Evolutionary conservation across 2,329 filamentous ascomycete species (phyloP).

Genomic region (Microsporum ferrugineum): DNA sequence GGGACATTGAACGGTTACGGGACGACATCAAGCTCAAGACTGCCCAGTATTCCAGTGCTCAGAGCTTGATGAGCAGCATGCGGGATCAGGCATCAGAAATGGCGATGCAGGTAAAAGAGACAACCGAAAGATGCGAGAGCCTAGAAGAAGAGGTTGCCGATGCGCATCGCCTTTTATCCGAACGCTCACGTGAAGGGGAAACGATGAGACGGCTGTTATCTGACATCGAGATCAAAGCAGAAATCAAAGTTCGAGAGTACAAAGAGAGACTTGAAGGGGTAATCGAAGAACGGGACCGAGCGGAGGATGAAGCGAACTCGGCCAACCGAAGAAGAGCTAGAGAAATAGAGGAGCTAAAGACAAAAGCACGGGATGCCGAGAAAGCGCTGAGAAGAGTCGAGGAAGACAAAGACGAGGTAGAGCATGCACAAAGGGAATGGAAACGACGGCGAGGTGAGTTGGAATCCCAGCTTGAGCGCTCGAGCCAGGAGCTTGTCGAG

Average conservation of each 20-base stretch:
- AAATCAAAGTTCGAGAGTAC: constrained; percentile 76
- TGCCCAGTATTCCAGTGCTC: constrained; percentile 73
- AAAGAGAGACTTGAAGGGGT: constrained; percentile 77
- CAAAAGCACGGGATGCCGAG: constrained; percentile 69
- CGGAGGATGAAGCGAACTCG: constrained; percentile 79
- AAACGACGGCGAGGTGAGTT: constrained; percentile 62
- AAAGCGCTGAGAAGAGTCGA: constrained; percentile 58
- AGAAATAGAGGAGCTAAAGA: constrained; percentile 77
- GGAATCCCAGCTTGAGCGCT: constrained; percentile 57
- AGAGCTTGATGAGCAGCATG: constrained; percentile 81
- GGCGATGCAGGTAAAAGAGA: constrained; percentile 81
- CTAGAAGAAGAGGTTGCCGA: constrained; percentile 88
- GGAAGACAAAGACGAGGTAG: constrained; percentile 68
- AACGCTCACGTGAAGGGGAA: constrained; percentile 83
- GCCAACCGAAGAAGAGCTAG: constrained; percentile 63
- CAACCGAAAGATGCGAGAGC: constrained; percentile 66
- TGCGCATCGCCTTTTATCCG: constrained; percentile 70
- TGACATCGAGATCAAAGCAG: constrained; percentile 74
- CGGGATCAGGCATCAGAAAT: constrained; percentile 84
- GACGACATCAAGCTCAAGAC: constrained; percentile 77
- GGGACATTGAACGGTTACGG: constrained; percentile 55
- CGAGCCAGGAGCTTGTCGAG: constrained; percentile 62
- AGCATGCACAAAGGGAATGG: constrained; percentile 62
- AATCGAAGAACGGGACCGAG: constrained; percentile 83
- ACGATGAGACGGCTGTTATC: constrained; percentile 84